Base-by-base conservation (phyloP, 441 rosid species). In the Arabidopsis lyrata region DNA sequence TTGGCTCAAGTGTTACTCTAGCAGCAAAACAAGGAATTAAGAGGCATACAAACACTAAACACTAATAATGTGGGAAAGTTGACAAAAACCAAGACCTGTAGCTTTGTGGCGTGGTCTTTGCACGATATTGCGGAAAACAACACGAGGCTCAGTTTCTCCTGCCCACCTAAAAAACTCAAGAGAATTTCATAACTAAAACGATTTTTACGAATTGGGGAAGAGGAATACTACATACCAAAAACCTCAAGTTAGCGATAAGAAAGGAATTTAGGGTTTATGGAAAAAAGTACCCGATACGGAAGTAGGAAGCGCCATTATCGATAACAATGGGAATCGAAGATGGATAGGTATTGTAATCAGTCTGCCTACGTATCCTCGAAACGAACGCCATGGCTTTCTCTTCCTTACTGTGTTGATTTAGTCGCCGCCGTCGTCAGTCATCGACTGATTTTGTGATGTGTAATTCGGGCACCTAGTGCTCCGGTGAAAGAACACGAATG, bases 61-160 rank as follows among this genome's bases (percentile, higher is more conserved):
- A 44, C 5, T 1, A 10, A 54, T 1, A 8, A 42, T 22, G 6
- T n/a, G 27, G 20, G 8, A 14, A 13, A 18, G 15, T 52, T 13
- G 8, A 77, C 3, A 72, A 10, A 4, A 48, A 34, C 24, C 10
- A 45, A 54, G 78, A 88, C 97, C 98, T 35, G 95, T 87, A 62
- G 86, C 75, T 82, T 94, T 94, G 81, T 92, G 99, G 39, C 99
- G 95, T 0, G 99, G 97, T 68, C 99, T 86, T 76, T 94, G 99
- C 67, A 94, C 93, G 86, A 92, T 86, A 85, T 90, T 94, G 63
- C 97, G 95, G 86, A 92, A 92, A 71, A 94, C 64, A 77, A 92
- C 84, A 34, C 99, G 89, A 55, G 99, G 99, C 41, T 92, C 90
- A 35, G 70, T 82, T 89, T 94, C 99, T 75, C 95, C 99, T 1